Percentiles rank a stretch among this genome's conserved stretches.
Conservation (phyloP, 1,139 yeast genomes). For the Kurtzmaniella quercitrusa region DNA sequence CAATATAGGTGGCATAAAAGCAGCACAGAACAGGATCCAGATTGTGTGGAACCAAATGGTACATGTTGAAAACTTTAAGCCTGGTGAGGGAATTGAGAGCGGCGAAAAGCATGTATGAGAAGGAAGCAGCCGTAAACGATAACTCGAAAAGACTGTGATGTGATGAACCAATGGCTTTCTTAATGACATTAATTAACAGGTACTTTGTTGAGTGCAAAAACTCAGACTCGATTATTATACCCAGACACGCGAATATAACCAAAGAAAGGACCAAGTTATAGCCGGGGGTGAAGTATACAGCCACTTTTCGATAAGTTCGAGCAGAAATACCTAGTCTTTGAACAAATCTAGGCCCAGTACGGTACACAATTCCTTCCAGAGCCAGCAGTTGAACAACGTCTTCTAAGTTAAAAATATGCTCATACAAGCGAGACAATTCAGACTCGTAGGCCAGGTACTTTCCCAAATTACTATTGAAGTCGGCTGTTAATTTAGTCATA, state of each 20-base stretch:
- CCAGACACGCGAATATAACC: conserved; percentile 35
- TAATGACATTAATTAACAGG: conserved; percentile 55
- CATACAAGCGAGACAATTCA: conserved; percentile 35
- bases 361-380: conserved; percentile 22
- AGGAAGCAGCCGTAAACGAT: conserved; percentile 33
- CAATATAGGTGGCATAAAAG: conserved; percentile 77
- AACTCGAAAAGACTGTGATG: conserved; percentile 27
- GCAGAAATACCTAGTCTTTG: conserved; percentile 16
- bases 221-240: conserved; percentile 67
- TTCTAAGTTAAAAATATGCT: conserved; percentile 35
- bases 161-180: conserved; percentile 17
- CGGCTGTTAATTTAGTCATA: conserved; percentile 33
- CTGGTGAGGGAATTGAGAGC: conserved; percentile 65
- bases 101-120: conserved; percentile 65
- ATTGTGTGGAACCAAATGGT: conserved; percentile 63
- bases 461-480: conserved; percentile 35
- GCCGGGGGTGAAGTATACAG: conserved; percentile 44
- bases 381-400: conserved; percentile 22
- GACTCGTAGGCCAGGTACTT: conserved; percentile 40
- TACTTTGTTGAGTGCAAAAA: conserved; percentile 65
- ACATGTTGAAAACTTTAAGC: conserved; percentile 68
- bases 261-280: conserved; percentile 40
- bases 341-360: conserved; percentile 7
- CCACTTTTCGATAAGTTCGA: conserved; percentile 24
- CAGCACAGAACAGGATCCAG: conserved; percentile 74